These are phyloP conservation scores for Pyrenopolyporus hunteri DNA, from an alignment of 495 filamentous ascomycete genomes.

Conservation along the genomic window DNA sequence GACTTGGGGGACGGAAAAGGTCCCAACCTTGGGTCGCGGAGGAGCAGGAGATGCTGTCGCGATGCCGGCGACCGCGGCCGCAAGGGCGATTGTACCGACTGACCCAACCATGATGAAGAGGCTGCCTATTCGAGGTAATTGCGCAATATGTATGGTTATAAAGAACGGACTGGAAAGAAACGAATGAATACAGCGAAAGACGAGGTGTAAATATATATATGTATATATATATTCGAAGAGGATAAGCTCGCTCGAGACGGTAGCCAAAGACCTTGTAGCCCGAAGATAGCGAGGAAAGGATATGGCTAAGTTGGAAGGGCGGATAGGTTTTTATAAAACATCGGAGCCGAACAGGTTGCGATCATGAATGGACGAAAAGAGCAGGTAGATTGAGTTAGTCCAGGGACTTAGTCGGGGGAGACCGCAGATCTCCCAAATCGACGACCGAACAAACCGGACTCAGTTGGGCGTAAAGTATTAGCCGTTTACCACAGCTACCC, in stretches of 20 bases:
- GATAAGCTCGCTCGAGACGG: constrained; percentile 1
- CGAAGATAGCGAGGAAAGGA: constrained; percentile 11
- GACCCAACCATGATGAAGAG: constrained; percentile 33
- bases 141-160: constrained; percentile 21
- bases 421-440: constrained; percentile 29
- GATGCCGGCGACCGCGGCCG: constrained; percentile 32
- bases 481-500: constrained; percentile 12
- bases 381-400: constrained; percentile 24
- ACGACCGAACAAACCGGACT: constrained; percentile 24
- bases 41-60: constrained; percentile 33
- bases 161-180: background rate
- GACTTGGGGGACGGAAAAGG: constrained; percentile 39
- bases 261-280: constrained; percentile 18
- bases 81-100: constrained; percentile 25
- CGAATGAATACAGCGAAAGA: constrained; percentile 25
- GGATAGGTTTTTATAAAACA: constrained; percentile 25
- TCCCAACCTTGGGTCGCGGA: constrained; percentile 22
- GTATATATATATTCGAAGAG: constrained; percentile 19
- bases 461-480: constrained; percentile 11
- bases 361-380: constrained; percentile 24
- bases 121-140: background rate
- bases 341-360: background rate
- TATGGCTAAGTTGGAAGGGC: constrained; percentile 4
- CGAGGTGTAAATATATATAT: background rate
- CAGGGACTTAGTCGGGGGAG: constrained; percentile 19